Evolutionary conservation across 805 yeast species (phyloP), one percentile per base, ranked within the genome.

Genomic region (Kuraishia hungarica): DNA sequence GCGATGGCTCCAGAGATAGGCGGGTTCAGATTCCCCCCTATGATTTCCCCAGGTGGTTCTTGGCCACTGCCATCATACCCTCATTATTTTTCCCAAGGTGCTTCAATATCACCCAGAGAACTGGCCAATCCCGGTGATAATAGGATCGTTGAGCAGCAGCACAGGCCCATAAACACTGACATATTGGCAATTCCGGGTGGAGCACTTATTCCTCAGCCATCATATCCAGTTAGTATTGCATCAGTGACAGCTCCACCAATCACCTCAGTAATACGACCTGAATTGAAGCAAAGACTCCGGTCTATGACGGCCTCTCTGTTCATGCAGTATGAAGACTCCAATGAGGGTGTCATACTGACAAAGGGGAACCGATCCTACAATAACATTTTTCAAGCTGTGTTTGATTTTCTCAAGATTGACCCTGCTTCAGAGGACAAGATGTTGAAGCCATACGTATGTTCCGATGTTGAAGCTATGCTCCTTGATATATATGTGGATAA

Each of bases 401-500:
- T 20, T 10, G n/a, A 23, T 7, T n/a, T 23, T n/a, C 29, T 49
- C 5, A 19, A 49, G 11, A 49, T 49, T 11, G 28, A 22, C 11
- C 51, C 35, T 28, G 51, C 28, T 10, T 23, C 24, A 23, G 51
- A 49, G 28, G 21, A 49, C 35, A 4, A 23, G 11, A 8, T n/a
- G 15, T 11, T 19, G 3, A 21, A 49, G 29, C 59, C 59, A 5
- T 56, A 26, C 52, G 49, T 55, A 10, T 58, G 60, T 51, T 56
- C 53, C 50, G 56, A 56, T 15, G 43, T 53, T 23, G 60, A 58
- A 35, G 29, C 55, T 10, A n/a, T 53, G 48, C 52, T 58, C 20
- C 17, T 55, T 39, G 49, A 53, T 15, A 48, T 48, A 2, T 58
- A 54, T 39, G 51, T 58, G 22, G 51, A 51, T 3, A 47, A 51